A percentile compares a stretch with the other conserved stretches of the same genome.
phyloP scores from a whole-genome alignment of 1,284 basidiomycete genomes.

The Clitocybe nebularis region DNA sequence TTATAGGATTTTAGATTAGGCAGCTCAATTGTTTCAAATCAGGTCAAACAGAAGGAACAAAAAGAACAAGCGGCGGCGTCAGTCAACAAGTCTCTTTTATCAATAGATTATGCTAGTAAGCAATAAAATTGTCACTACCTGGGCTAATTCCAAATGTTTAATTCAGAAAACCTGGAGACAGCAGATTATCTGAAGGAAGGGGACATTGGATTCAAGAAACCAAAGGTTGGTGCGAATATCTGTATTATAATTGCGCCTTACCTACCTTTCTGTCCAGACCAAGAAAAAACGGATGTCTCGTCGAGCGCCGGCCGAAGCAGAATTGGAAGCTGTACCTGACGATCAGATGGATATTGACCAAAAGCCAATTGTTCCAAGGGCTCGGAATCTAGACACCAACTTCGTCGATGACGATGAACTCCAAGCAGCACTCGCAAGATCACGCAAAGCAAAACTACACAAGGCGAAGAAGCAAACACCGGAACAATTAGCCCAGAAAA shows the following conservation, averaged over 20 bases:
- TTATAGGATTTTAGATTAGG: slow-evolving; percentile 79
- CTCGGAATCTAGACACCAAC: slow-evolving; percentile 75
- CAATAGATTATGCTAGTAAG: slow-evolving; percentile 90
- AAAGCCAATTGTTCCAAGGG: slow-evolving; percentile 55
- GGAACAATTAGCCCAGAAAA: slow-evolving; percentile 80
- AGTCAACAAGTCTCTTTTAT: slow-evolving; percentile 79
- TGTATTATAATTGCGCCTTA: background rate
- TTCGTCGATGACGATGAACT: slow-evolving; percentile 99
- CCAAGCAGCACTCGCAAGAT: slow-evolving; percentile 86
- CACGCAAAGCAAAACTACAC: slow-evolving; percentile 78
- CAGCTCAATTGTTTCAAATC: slow-evolving; percentile 39
- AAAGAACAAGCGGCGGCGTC: slow-evolving; percentile 55
- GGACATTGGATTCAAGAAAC: slow-evolving; percentile 91
- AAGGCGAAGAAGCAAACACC: slow-evolving; percentile 78
- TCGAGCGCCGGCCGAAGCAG: slow-evolving; percentile 60
- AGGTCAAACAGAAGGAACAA: slow-evolving; percentile 38
- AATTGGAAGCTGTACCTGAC: slow-evolving; percentile 46
- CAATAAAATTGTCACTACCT: slow-evolving; percentile 8
- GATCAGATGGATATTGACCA: slow-evolving; percentile 79
- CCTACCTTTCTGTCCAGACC: slow-evolving; percentile 47
- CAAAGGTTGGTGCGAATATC: slow-evolving; percentile 55
- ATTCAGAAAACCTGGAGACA: slow-evolving; percentile 78
- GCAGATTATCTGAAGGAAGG: slow-evolving; percentile 90
- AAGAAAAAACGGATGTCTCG: slow-evolving; percentile 88
- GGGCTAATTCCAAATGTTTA: slow-evolving; percentile 9